These are phyloP conservation scores for Lentinula lateritia DNA, from an alignment of 768 basidiomycete genomes.

Conservation along the genomic window DNA sequence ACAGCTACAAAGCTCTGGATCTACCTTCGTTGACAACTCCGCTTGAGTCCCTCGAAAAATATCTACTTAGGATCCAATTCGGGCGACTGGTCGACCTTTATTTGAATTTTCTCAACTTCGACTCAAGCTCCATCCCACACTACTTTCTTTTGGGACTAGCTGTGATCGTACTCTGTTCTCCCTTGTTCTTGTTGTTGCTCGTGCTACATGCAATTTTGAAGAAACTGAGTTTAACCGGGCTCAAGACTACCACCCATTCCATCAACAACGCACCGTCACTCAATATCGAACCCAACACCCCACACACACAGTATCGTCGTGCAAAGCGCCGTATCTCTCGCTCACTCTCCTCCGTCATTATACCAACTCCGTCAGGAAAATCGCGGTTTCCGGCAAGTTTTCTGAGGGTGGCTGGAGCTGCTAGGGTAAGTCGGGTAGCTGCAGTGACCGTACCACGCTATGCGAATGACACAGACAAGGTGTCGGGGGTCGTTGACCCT, in stretches of 20 bases:
- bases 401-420: background rate
- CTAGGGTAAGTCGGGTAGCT: too few relatives aligned
- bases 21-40: too few relatives aligned
- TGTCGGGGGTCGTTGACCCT: background rate
- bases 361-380: background rate
- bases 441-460: too few relatives aligned
- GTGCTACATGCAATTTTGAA: background rate
- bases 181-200: background rate
- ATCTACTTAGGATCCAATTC: background rate
- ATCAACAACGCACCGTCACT: background rate
- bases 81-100: background rate
- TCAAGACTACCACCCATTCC: background rate
- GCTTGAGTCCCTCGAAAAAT: too few relatives aligned
- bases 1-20: too few relatives aligned
- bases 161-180: background rate
- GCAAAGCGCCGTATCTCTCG: background rate
- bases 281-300: background rate
- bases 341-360: background rate
- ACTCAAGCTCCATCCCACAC: background rate
- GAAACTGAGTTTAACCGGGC: background rate
- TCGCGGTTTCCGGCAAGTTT: constrained; percentile 2
- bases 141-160: background rate
- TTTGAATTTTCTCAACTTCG: background rate
- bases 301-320: too few relatives aligned
- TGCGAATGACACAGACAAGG: background rate